These are phyloP conservation scores for Fragilariopsis cylindrus DNA, from an alignment of 108 stramenopile species.

Conservation along the genomic window DNA sequence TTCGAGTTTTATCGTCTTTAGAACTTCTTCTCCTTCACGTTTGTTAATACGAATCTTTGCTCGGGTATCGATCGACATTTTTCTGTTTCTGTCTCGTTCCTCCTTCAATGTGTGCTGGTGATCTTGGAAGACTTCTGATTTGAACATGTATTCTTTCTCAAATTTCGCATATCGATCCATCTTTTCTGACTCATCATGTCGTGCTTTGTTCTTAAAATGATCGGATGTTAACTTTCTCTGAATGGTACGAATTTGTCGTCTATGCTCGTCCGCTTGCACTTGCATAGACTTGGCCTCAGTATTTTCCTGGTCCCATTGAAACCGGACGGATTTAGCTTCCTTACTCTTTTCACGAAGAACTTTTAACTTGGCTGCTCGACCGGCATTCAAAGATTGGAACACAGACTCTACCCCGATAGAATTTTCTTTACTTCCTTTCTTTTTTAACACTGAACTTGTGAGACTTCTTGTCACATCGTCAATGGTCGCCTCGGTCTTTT, in stretches of 20 bases:
- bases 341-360: conserved; percentile 2
- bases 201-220: conserved; percentile 53
- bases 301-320: conserved; percentile 62
- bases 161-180: conserved; percentile 45
- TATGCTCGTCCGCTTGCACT: conserved; percentile 52
- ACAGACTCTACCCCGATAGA: not conserved
- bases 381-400: conserved; percentile 40
- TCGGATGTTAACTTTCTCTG: conserved; percentile 62
- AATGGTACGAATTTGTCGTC: conserved; percentile 60
- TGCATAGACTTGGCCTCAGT: conserved; percentile 56
- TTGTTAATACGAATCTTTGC: conserved; percentile 65
- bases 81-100: conserved; percentile 59
- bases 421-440: conserved; percentile 7
- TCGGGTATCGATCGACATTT: conserved; percentile 60
- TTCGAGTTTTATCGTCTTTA: conserved; percentile 42
- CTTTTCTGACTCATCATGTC: conserved; percentile 38
- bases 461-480: conserved; percentile 42
- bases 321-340: conserved; percentile 37
- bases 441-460: conserved; percentile 5
- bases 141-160: conserved; percentile 72
- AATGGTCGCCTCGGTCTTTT: conserved; percentile 45
- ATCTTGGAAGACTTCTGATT: conserved; percentile 72
- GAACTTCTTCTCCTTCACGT: conserved; percentile 57
- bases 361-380: conserved; percentile 36
- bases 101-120: conserved; percentile 78